Percentiles rank a stretch among this genome's conserved stretches.
Evolutionary conservation across 75 land plant species (phyloP).

Genomic region (Sequoiadendron giganteum): DNA sequence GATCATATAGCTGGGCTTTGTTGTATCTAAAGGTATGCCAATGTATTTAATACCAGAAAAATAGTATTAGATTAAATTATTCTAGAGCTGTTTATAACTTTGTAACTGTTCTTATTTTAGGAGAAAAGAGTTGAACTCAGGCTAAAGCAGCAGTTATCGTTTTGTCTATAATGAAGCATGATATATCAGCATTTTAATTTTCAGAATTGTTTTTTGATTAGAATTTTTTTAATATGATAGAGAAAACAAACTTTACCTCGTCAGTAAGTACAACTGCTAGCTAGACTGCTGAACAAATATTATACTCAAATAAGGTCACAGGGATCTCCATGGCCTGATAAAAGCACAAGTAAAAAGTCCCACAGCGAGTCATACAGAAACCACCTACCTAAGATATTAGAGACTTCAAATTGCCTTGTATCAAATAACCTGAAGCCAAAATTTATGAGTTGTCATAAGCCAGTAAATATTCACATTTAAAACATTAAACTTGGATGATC

Average conservation of each 20-base stretch:
- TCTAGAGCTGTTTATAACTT: neutral
- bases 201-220: neutral
- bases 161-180: neutral
- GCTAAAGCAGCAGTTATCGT: neutral
- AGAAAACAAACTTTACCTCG: neutral
- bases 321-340: neutral
- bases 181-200: neutral
- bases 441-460: too few species aligned
- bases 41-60: neutral
- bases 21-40: slow-evolving; percentile 74
- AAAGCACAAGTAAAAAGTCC: too few species aligned
- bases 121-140: neutral
- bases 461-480: too few species aligned
- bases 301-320: neutral
- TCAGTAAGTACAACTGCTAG: neutral
- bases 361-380: too few species aligned
- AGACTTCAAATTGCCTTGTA: too few species aligned
- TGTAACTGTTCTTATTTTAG: neutral
- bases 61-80: neutral
- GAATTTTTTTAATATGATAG: neutral
- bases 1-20: slow-evolving; percentile 73
- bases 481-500: too few species aligned
- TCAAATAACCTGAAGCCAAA: too few species aligned
- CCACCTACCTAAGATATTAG: too few species aligned
- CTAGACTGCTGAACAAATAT: neutral